phyloP scores from a whole-genome alignment of 495 filamentous ascomycete genomes.

The Penicillium odoratum region DNA sequence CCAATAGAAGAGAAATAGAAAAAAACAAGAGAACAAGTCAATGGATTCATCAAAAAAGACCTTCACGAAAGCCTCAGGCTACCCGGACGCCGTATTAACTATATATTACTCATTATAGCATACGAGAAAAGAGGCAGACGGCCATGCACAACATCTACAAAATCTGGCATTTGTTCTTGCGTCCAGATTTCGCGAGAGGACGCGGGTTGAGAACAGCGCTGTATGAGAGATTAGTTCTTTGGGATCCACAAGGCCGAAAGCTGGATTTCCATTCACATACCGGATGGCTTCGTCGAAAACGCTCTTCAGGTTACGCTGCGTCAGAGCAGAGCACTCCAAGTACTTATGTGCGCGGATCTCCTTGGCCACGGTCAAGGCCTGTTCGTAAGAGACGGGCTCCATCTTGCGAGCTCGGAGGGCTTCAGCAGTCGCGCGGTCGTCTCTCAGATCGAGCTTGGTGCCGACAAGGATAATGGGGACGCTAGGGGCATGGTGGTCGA shows the following conservation, averaged over 20 bases:
- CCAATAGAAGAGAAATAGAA: background rate
- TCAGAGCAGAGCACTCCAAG: slow-evolving; percentile 96
- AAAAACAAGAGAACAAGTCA: slow-evolving; percentile 22
- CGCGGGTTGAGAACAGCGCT: slow-evolving; percentile 85
- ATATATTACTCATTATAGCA: slow-evolving; percentile 46
- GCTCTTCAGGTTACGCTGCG: slow-evolving; percentile 92
- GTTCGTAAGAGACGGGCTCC: slow-evolving; percentile 88
- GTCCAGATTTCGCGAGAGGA: slow-evolving; percentile 61
- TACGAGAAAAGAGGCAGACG: slow-evolving; percentile 23
- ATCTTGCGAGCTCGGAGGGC: slow-evolving; percentile 80
- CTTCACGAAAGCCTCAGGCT: slow-evolving; percentile 27
- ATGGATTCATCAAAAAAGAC: slow-evolving; percentile 35
- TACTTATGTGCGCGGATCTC: slow-evolving; percentile 95
- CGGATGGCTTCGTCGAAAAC: slow-evolving; percentile 98
- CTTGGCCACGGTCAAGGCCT: slow-evolving; percentile 79
- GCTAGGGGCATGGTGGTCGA: slow-evolving; percentile 91
- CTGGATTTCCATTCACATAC: slow-evolving; percentile 44
- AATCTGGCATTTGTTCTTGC: slow-evolving; percentile 71
- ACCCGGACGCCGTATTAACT: slow-evolving; percentile 50
- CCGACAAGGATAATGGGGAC: slow-evolving; percentile 97
- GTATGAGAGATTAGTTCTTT: slow-evolving; percentile 3
- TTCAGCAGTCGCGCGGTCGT: slow-evolving; percentile 79
- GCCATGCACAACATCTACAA: slow-evolving; percentile 50
- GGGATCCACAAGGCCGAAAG: background rate
- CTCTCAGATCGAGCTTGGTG: slow-evolving; percentile 94